Percentiles rank a stretch among this genome's conserved stretches.
Evolutionary conservation across 1,139 yeast species (phyloP).

Genomic region (Geotrichum macrosporum): DNA sequence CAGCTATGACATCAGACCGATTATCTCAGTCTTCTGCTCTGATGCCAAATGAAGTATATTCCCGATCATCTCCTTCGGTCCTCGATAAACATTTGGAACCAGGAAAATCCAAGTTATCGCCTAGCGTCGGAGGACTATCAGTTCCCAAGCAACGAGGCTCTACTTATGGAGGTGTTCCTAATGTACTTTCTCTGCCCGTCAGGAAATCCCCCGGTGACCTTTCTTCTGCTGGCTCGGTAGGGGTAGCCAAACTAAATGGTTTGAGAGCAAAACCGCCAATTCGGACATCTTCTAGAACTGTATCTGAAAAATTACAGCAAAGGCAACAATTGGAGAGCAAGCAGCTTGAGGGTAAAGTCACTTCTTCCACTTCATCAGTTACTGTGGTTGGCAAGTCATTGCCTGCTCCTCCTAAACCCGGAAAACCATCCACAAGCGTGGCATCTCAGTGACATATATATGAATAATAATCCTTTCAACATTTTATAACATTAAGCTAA

Average conservation of each 20-base stretch:
- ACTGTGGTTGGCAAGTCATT: constrained; percentile 8
- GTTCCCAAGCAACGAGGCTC: constrained; percentile 3
- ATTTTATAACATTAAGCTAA: too few relatives aligned
- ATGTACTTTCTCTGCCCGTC: not conserved
- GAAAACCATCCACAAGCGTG: not conserved
- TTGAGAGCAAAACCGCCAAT: constrained; percentile 11
- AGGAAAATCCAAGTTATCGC: not conserved
- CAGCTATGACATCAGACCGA: not conserved
- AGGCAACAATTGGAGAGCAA: too few relatives aligned
- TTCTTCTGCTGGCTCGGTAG: too few relatives aligned
- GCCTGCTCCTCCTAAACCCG: constrained; percentile 17
- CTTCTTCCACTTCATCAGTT: not conserved
- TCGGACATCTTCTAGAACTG: constrained; percentile 4
- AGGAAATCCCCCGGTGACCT: not conserved
- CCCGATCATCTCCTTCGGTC: constrained; percentile 5
- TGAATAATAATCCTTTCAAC: not conserved
- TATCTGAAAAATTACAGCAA: constrained; percentile 2
- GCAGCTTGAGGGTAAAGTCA: too few relatives aligned
- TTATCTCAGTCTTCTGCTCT: constrained; percentile 5
- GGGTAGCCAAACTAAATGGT: too few relatives aligned
- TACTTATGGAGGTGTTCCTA: not conserved
- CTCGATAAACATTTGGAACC: not conserved
- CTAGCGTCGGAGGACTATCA: constrained; percentile 1
- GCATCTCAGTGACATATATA: not conserved
- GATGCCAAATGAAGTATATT: not conserved